Conservation (phyloP, 2,329 filamentous ascomycete species). For the Epichloe gansuensis region DNA sequence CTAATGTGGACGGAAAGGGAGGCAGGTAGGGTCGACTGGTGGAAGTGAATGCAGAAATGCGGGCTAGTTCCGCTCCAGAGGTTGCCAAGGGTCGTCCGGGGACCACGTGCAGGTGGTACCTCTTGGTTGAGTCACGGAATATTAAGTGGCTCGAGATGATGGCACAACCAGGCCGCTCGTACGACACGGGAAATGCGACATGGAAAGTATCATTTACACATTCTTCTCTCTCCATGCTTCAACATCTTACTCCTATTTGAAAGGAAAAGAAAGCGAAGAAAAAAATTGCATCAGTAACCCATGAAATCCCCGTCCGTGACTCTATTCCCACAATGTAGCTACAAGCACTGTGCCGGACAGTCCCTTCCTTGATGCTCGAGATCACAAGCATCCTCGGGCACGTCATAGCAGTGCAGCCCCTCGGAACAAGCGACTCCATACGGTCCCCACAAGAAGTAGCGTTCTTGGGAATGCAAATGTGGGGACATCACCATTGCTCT, state of each 20-base stretch:
- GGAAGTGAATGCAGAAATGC: too few species aligned
- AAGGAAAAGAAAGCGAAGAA: not conserved
- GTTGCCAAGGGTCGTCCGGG: not conserved
- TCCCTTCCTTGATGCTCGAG: constrained; percentile 17
- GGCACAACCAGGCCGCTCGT: not conserved
- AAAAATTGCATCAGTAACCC: not conserved
- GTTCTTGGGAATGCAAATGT: constrained; percentile 19
- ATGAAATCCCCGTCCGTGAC: not conserved
- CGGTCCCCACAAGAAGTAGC: too few species aligned
- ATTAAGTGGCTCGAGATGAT: constrained; percentile 4
- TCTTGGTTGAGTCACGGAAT: not conserved
- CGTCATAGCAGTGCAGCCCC: constrained; percentile 19
- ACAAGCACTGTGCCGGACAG: constrained; percentile 21
- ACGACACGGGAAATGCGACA: not conserved
- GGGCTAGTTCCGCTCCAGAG: too few species aligned
- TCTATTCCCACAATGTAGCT: not conserved
- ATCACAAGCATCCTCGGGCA: constrained; percentile 16
- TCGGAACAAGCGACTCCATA: constrained; percentile 12
- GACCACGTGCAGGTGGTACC: not conserved
- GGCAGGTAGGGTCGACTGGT: too few species aligned
- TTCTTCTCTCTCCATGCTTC: too few species aligned
- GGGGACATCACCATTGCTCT: constrained; percentile 21
- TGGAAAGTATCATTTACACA: not conserved
- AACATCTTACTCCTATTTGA: too few species aligned
- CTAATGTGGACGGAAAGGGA: too few species aligned